A percentile compares a stretch with the other conserved stretches of the same genome.
phyloP scores from a whole-genome alignment of 257 asterid species.

The Gardenia jasminoides region DNA sequence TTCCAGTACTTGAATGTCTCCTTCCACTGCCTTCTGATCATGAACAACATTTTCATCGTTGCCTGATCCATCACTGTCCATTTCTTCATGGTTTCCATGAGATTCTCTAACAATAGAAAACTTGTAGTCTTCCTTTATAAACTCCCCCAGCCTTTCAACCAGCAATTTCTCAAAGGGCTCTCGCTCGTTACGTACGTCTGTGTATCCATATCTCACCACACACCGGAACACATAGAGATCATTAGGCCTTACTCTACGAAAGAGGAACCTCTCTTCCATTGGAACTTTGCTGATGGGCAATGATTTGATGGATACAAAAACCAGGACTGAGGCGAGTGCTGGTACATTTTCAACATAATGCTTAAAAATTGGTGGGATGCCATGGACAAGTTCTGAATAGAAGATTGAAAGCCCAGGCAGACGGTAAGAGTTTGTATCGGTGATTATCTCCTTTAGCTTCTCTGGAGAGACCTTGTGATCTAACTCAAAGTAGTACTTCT shows the following conservation, averaged over 20 bases:
- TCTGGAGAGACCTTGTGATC: constrained; percentile 17
- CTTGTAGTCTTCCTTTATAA: constrained; percentile 20
- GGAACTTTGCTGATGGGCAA: constrained; percentile 52
- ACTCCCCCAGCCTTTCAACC: constrained; percentile 38
- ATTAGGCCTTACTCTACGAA: constrained; percentile 43
- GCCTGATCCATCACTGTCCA: background rate
- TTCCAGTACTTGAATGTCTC: constrained; percentile 36
- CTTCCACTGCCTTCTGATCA: background rate
- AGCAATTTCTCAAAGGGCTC: constrained; percentile 43
- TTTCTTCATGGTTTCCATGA: background rate
- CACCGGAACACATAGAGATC: constrained; percentile 46
- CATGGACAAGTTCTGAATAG: constrained; percentile 61
- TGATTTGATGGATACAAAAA: constrained; percentile 56
- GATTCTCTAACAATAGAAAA: background rate
- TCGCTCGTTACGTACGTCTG: constrained; percentile 35
- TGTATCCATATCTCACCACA: constrained; percentile 65
- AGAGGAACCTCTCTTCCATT: constrained; percentile 46
- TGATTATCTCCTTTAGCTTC: constrained; percentile 25
- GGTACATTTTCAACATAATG: constrained; percentile 55
- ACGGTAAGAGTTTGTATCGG: constrained; percentile 18
- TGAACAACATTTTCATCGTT: background rate
- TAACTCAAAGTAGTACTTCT: constrained; percentile 49
- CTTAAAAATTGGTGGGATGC: constrained; percentile 63
- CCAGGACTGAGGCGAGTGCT: constrained; percentile 43
- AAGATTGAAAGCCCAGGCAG: constrained; percentile 56